Evolutionary conservation across 345 rosid species (phyloP).

Genomic region (sweet orange (Citrus sinensis)): DNA sequence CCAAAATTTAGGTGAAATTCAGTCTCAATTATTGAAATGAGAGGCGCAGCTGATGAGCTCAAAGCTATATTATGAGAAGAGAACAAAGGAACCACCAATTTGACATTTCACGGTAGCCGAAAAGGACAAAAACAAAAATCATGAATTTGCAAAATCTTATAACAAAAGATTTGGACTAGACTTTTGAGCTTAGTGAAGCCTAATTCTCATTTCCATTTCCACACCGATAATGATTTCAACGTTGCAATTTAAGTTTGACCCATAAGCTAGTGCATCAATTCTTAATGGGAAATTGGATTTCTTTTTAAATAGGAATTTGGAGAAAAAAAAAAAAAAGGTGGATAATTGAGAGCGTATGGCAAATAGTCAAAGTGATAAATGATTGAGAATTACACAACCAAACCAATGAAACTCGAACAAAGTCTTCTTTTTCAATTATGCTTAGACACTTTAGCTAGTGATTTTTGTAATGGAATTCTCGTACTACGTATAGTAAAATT

Average conservation of each 20-base stretch:
- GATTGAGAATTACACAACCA: conserved; percentile 14
- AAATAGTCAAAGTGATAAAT: conserved; percentile 18
- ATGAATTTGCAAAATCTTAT: neutral
- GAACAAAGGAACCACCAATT: no score
- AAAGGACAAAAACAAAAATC: neutral
- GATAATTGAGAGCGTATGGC: conserved; percentile 2
- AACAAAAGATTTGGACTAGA: neutral
- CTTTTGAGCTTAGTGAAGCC: neutral
- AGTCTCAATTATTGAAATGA: no score
- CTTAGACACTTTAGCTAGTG: neutral
- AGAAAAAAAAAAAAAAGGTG: neutral
- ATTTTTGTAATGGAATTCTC: neutral
- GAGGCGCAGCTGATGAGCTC: no score
- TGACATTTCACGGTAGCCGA: no score
- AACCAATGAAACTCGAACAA: neutral
- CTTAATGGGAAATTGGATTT: neutral
- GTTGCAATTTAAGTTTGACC: conserved; percentile 9
- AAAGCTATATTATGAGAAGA: no score
- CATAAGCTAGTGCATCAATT: neutral
- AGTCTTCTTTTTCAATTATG: conserved; percentile 8
- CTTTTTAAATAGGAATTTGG: neutral
- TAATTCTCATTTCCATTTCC: neutral
- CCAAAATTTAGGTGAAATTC: no score
- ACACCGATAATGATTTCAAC: neutral
- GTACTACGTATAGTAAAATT: neutral